Base-by-base conservation (phyloP, 805 yeast species). In the Candida endomychidarum region DNA sequence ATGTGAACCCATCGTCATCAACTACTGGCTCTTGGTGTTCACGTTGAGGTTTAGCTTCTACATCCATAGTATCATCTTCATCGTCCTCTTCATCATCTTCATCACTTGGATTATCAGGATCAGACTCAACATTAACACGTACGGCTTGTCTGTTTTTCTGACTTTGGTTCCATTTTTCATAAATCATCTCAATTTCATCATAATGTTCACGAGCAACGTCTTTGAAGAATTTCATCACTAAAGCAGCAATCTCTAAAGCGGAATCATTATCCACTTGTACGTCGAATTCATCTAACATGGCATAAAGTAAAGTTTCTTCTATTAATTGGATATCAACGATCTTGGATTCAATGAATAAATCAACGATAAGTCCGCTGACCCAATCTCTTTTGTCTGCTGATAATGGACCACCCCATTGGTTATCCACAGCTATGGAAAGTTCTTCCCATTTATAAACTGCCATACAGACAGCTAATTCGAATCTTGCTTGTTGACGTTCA, bases 251-350 rank as follows among this genome's bases (percentile, higher is more conserved):
- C 6, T 78, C 77, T 40, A 83, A 70, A 0, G 96, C 91, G 8
- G 95, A 80, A 51, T 87, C 96, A 57, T 91, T 96, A 53, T 93
- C 97, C 30, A 93, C 78, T 31, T 80, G 75, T 7, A 83, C 84
- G 43, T 88, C 97, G 55, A 91, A 93, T 61, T 93, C 99, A 63
- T 91, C 99, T 44, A 81, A 80, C 96, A 93, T 87, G 18, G 95
- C 93, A 56, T 85, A 84, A 37, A 85, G 67, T 44, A 93, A 67
- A 12, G 95, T 78, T 55, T 86, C 96, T 63, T 93, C 97, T 19
- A 93, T 77, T 47, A 84, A 76, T 26, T 78, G 81, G 3, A 85
- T 70, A 52, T 89, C 98, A 4, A 91, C 86, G 4, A 77, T 72
- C 37, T 70, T 75, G 3, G 30, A 21, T 34, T 75, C 81, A 6